A percentile compares a stretch with the other conserved stretches of the same genome.
Evolutionary conservation across 768 basidiomycete genomes (phyloP).

Genomic region (Bullera alba): DNA sequence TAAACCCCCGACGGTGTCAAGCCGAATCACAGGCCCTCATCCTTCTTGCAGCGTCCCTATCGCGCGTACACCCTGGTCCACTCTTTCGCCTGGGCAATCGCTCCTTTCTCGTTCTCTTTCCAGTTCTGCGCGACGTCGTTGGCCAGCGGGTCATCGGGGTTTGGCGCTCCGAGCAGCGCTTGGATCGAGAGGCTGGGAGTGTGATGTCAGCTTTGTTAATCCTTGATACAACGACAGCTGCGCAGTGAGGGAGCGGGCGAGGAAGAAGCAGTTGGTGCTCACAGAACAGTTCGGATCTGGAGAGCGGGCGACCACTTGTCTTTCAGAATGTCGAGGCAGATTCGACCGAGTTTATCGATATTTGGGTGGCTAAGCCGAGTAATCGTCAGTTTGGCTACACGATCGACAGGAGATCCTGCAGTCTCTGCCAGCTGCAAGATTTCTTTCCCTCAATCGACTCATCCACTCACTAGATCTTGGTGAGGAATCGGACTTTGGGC

Average conservation of each 20-base stretch:
- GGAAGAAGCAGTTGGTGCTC: conserved; percentile 12
- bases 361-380: conserved; percentile 69
- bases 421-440: background rate
- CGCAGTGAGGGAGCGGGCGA: background rate
- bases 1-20: too few species aligned
- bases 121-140: conserved; percentile 78
- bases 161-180: conserved; percentile 90
- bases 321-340: conserved; percentile 97
- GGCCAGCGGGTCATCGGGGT: conserved; percentile 55
- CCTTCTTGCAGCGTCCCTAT: too few species aligned
- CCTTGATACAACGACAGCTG: background rate
- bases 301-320: conserved; percentile 99
- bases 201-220: background rate
- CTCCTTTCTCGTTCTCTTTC: conserved; percentile 93
- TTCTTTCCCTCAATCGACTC: background rate
- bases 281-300: conserved; percentile 92
- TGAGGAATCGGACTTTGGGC: conserved; percentile 94
- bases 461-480: conserved; percentile 69
- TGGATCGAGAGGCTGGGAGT: conserved; percentile 69
- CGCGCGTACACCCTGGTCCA: conserved; percentile 88
- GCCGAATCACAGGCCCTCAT: too few species aligned
- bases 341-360: conserved; percentile 97
- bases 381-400: background rate
- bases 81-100: conserved; percentile 82
- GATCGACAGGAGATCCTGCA: background rate